Evolutionary conservation across 805 yeast species (phyloP), one percentile per base, ranked within the genome.

Genomic region (Kodamaea nitidulidarum): DNA sequence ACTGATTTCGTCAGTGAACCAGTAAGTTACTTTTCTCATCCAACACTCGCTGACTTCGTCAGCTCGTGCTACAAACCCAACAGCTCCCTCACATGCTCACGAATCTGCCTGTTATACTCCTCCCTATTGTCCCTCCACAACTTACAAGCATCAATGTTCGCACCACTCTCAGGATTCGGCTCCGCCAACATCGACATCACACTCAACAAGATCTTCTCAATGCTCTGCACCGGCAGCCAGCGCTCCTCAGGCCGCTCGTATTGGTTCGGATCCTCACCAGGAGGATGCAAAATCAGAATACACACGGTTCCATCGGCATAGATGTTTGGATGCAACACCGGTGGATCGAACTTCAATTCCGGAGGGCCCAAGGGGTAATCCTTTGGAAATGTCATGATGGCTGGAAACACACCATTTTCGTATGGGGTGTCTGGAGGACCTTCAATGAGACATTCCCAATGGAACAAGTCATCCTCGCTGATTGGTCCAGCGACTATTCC

Each of bases 151-250:
- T 78, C 84, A 21, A 76, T 75, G 53, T 93, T 88, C 36, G 98
- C 98, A 8, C 97, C 98, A 52, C 95, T 84, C 60, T 91, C 97
- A 22, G 86, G 83, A 56, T 93, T 93, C 2, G 98, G 98, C 61
- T 93, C 96, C 17, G 97, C 95, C 44, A 93, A 71, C 97, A 93
- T 90, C 54, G 95, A 85, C 74, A 90, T 79, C 15, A 93, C 98
- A 60, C 95, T 84, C 43, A 93, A 65, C 45, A 93, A 68, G 44
- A 93, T 93, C 73, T 93, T 93, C 64, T 93, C 98, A n/a, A 93
- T 90, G 56, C 95, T 85, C 60, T 93, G 98, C 21, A 93, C 90
- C 0, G 98, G 98, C 5, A 95, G 85, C 98, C 98, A 93, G 48
- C 98, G 71, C 64, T 93, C 98, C 51, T 90, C 95, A 0, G 98